Evolutionary conservation across 257 asterid genomes (phyloP), one percentile per base, ranked within the genome.

Genomic region (Lycium barbarum): DNA sequence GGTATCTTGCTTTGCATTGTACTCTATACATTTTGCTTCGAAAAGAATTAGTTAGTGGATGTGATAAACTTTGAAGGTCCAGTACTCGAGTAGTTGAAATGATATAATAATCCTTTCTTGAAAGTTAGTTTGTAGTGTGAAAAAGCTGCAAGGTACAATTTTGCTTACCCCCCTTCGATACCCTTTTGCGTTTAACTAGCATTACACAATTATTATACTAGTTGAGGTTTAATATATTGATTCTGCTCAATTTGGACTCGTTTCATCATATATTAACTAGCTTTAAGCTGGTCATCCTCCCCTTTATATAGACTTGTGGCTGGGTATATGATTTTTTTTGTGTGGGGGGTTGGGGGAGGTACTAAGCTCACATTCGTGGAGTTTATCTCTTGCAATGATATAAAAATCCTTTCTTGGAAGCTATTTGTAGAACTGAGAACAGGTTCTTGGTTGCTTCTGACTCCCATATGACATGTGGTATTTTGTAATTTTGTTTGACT

Each of bases 51-150:
- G 38, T 51, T 76, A 76, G 82, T 13, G 22, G 18, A 14, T 76
- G 14, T 22, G 47, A 51, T 76, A 51, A 76, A 76, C 45, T 76
- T 22, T 76, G 82, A 76, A 14, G 63, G 82, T 51, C 43, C 62
- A 22, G 7, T n/a, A 59, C 65, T n/a, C n/a, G n/a, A 59, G 2
- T n/a, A 59, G 65, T 18, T 59, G 66, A 59, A 59, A 59, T 59
- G 11, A 7, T 59, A n/a, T 59, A 18, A 59, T 17, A 8, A 18
- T 59, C 66, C 66, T 18, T 59, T 59, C 66, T 59, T 59, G 66
- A n/a, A 17, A 18, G 33, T 59, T 59, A 26, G 18, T 59, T 59
- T 3, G 26, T 17, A 59, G 66, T n/a, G n/a, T n/a, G n/a, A n/a
- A n/a, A n/a, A n/a, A n/a, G n/a, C n/a, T n/a, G n/a, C n/a, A n/a